Evolutionary conservation across 495 filamentous ascomycete species (phyloP).

Genomic region (Cladorrhinum samala): DNA sequence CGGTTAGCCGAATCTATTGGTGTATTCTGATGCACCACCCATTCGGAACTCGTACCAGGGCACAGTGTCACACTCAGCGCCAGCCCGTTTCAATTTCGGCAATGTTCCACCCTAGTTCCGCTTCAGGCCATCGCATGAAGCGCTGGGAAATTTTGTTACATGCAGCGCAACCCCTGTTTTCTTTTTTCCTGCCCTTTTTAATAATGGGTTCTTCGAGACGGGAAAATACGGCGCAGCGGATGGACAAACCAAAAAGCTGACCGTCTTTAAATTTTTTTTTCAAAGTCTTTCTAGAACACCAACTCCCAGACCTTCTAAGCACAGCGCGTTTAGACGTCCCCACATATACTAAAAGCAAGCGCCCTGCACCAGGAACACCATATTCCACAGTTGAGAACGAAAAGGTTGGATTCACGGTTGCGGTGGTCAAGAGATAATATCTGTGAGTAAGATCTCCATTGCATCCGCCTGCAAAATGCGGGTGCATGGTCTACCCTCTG

Average conservation of each 20-base stretch:
- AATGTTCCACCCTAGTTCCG: slow-evolving; percentile 36
- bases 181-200: slow-evolving; percentile 20
- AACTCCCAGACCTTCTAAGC: no score
- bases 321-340: not conserved
- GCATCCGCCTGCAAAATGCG: not conserved
- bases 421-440: not conserved
- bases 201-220: not conserved
- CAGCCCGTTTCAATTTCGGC: slow-evolving; percentile 38
- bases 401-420: not conserved
- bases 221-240: not conserved
- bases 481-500: not conserved
- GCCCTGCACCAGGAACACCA: not conserved
- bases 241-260: not conserved
- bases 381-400: not conserved
- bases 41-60: slow-evolving; percentile 23
- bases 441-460: slow-evolving; percentile 5
- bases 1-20: slow-evolving; percentile 17
- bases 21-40: slow-evolving; percentile 12
- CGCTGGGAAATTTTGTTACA: slow-evolving; percentile 24
- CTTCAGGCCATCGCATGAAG: slow-evolving; percentile 29
- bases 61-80: slow-evolving; percentile 20
- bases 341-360: not conserved
- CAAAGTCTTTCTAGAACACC: slow-evolving; percentile 1
- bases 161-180: slow-evolving; percentile 12
- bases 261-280: not conserved